A percentile compares a stretch with the other conserved stretches of the same genome.
phyloP scores from a whole-genome alignment of 2,329 filamentous ascomycete species.

The Aureobasidium mangrovei region DNA sequence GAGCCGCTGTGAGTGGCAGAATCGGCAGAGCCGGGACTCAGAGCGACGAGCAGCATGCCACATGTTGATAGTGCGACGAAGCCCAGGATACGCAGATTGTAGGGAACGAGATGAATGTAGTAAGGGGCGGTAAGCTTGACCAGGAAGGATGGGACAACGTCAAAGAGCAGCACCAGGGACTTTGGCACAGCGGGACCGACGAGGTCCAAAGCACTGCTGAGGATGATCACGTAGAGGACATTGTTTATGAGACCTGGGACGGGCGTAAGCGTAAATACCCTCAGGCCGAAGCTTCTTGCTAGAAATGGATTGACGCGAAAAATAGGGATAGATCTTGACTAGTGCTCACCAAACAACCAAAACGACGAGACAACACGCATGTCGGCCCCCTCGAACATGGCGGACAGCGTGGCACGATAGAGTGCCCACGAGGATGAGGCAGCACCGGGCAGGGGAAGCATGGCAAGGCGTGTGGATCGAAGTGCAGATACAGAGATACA shows the following conservation, averaged over 20 bases:
- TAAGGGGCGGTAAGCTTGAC: slow-evolving; percentile 87
- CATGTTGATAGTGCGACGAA: slow-evolving; percentile 67
- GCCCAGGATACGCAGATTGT: slow-evolving; percentile 61
- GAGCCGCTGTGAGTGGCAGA: slow-evolving; percentile 26
- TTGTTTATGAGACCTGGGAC: slow-evolving; percentile 79
- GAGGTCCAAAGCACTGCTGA: slow-evolving; percentile 89
- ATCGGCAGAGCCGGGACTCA: slow-evolving; percentile 51
- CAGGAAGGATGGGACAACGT: slow-evolving; percentile 81
- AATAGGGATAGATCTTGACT: not conserved
- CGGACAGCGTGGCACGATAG: slow-evolving; percentile 57
- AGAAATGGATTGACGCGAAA: not conserved
- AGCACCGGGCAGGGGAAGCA: slow-evolving; percentile 48
- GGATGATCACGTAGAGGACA: slow-evolving; percentile 93
- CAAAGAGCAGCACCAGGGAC: slow-evolving; percentile 82
- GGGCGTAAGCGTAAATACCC: not conserved
- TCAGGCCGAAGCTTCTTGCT: too few species aligned
- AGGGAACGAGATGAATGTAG: slow-evolving; percentile 83
- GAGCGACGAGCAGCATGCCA: slow-evolving; percentile 83
- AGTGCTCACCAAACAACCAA: slow-evolving; percentile 75
- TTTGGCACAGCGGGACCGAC: slow-evolving; percentile 82
- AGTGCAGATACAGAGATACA: not conserved
- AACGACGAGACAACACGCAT: slow-evolving; percentile 69
- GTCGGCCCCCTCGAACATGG: slow-evolving; percentile 59
- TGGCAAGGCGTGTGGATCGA: slow-evolving; percentile 2
- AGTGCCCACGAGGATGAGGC: slow-evolving; percentile 62